Evolutionary conservation across 2,329 filamentous ascomycete genomes (phyloP), one percentile per base, ranked within the genome.

Genomic region (Fusarium citri): DNA sequence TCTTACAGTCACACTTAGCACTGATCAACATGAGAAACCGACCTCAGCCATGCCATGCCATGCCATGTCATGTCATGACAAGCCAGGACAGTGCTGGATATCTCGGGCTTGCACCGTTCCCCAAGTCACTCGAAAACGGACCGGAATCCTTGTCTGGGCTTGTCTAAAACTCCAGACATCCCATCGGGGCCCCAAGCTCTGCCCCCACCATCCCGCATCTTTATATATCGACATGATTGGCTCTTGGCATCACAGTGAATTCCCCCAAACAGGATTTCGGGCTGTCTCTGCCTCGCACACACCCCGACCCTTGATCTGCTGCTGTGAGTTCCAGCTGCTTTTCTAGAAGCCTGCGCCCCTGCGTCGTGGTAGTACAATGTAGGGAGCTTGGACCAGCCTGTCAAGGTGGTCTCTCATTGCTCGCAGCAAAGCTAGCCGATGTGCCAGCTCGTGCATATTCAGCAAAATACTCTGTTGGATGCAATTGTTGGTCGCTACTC

Each of bases 61-160:
- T 23, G 28, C 37, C 49, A 53, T 53, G 23, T 53, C 31, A 53
- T 53, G 31, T 14, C 40, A 49, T 45, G 47, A 16, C 50, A 60
- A 45, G 18, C 47, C 51, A 46, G 64, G 56, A 59, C 73, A 70
- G 72, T 75, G 47, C 55, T 54, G 40, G n/a, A 26, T 46, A 31
- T 28, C 11, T 49, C 16, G 22, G 59, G 50, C 47, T 76, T 73
- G 68, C 76, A 78, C 75, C 75, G 77, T 78, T 45, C 48, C 30
- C 31, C 58, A 74, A 63, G 74, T 77, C 70, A 72, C 72, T 77
- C 77, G 76, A 78, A 77, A 76, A 78, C 74, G 68, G 74, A 77
- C 75, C 78, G 77, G 75, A 78, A 77, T 59, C 72, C 69, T 68
- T 72, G 72, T 64, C 69, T 68, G 50, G 50, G 53, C 60, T 60